Conservation (phyloP, 1,284 basidiomycete species). For the Inonotus hispidus region DNA sequence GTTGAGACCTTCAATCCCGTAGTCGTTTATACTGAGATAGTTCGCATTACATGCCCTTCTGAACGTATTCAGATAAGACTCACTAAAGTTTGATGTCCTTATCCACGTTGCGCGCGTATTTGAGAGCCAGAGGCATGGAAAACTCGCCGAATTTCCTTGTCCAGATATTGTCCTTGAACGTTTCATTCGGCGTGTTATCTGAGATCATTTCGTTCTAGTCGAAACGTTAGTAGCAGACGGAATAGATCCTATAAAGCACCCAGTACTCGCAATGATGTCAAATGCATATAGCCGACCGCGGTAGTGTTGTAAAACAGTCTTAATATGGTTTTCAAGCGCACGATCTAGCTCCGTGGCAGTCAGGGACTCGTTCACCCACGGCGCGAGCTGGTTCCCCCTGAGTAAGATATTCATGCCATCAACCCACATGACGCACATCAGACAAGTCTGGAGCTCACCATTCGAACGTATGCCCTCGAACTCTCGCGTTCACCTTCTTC, state of each 20-base stretch:
- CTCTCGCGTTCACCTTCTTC: constrained; percentile 15
- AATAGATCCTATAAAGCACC: too few species aligned
- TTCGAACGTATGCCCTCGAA: constrained; percentile 16
- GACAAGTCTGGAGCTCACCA: constrained; percentile 1
- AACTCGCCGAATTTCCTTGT: constrained; percentile 17
- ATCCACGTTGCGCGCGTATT: constrained; percentile 12
- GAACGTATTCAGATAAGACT: not conserved
- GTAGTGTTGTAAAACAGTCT: constrained; percentile 15
- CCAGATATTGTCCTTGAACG: constrained; percentile 19
- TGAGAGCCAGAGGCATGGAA: constrained; percentile 14
- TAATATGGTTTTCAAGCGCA: constrained; percentile 18
- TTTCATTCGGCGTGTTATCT: constrained; percentile 17
- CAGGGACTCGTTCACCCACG: constrained; percentile 16
- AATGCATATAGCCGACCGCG: constrained; percentile 16
- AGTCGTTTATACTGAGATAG: constrained; percentile 15
- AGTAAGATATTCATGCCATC: not conserved
- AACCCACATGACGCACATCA: too few species aligned
- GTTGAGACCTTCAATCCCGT: constrained; percentile 16
- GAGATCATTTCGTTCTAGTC: constrained; percentile 19
- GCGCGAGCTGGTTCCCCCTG: constrained; percentile 17
- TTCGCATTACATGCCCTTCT: not conserved
- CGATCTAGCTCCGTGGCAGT: constrained; percentile 14
- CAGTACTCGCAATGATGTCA: constrained; percentile 14
- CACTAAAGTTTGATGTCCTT: constrained; percentile 14
- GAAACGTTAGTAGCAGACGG: not conserved